Evolutionary conservation across 2,329 filamentous ascomycete genomes (phyloP).

Genomic region (Dothiorella sarmentorum): DNA sequence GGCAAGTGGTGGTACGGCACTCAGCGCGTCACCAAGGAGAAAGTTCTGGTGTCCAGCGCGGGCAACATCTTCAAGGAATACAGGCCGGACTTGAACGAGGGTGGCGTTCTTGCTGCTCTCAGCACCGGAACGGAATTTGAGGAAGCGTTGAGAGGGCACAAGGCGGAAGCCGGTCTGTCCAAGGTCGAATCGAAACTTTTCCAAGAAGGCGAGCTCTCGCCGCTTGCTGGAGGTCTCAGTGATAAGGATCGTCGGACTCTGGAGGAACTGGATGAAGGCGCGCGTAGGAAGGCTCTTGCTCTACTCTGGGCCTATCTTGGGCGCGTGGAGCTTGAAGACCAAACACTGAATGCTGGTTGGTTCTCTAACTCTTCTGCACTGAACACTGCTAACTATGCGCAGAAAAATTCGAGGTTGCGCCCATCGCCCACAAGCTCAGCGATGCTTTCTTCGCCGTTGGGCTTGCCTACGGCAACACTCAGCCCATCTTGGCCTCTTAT

Average conservation of each 20-base stretch:
- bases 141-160: slow-evolving; percentile 69
- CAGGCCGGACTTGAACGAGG: slow-evolving; percentile 76
- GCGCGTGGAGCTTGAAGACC: slow-evolving; percentile 78
- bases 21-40: slow-evolving; percentile 88
- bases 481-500: slow-evolving; percentile 78
- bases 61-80: slow-evolving; percentile 94
- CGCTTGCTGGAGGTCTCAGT: slow-evolving; percentile 59
- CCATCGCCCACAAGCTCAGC: slow-evolving; percentile 79
- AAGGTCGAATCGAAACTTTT: slow-evolving; percentile 80
- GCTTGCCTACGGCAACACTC: slow-evolving; percentile 80
- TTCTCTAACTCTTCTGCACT: background rate
- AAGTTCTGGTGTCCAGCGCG: slow-evolving; percentile 86
- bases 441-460: slow-evolving; percentile 84
- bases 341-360: slow-evolving; percentile 64
- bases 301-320: slow-evolving; percentile 94
- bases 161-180: slow-evolving; percentile 73
- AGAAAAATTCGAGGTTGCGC: slow-evolving; percentile 85
- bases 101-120: slow-evolving; percentile 73
- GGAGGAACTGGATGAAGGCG: slow-evolving; percentile 73
- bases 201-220: slow-evolving; percentile 52
- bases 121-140: slow-evolving; percentile 86
- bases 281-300: slow-evolving; percentile 79
- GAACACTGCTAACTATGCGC: slow-evolving; percentile 22
- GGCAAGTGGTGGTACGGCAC: slow-evolving; percentile 99
- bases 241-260: slow-evolving; percentile 73